Base-by-base conservation (phyloP, 169 alveolate species). In the Eimeria falciformis region DNA sequence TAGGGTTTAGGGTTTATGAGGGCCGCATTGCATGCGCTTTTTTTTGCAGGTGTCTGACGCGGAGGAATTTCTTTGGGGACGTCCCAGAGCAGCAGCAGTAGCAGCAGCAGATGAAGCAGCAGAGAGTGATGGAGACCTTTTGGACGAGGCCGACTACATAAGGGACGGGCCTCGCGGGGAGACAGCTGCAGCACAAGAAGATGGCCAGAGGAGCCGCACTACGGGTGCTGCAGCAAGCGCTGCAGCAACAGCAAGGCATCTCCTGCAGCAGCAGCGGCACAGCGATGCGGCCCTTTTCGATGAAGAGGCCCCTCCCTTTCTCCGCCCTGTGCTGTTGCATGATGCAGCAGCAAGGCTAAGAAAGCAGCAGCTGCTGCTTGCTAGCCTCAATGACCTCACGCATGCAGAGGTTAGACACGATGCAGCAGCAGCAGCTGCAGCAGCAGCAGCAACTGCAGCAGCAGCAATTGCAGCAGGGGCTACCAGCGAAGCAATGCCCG, bases 341-440 rank as follows among this genome's bases (percentile, higher is more conserved):
- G 92, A 85, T 53, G 68, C 92, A 29, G 92, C 69, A n/a, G 92
- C 92, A n/a, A 66, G 92, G 3, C 43, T 73, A 14, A 45, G 92
- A 25, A 85, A 85, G 56, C 83, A 85, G 53, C 69, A 85, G 71
- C 92, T 85, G 47, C 82, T 85, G 66, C 73, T 85, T 46, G 92
- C 84, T 21, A 84, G 84, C 55, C 56, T 85, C 84, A 85, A 68
- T 40, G 53, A 73, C 21, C 92, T 85, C 27, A 68, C 92, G 18
- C 92, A 85, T 43, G 23, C 92, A 18, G 92, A 85, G 27, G 73
- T 66, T 27, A 25, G 75, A 25, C 84, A 27, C 40, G 83, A 40
- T 4, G 55, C 53, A n/a, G 91, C 88, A 50, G 71, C 89, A 37
- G 73, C 89, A 53, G 89, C 73, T 27, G 75, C 89, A 5, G 56